Conservation (phyloP, 192 early-diverging fungal genomes). For the Ambispora gerdemannii region DNA sequence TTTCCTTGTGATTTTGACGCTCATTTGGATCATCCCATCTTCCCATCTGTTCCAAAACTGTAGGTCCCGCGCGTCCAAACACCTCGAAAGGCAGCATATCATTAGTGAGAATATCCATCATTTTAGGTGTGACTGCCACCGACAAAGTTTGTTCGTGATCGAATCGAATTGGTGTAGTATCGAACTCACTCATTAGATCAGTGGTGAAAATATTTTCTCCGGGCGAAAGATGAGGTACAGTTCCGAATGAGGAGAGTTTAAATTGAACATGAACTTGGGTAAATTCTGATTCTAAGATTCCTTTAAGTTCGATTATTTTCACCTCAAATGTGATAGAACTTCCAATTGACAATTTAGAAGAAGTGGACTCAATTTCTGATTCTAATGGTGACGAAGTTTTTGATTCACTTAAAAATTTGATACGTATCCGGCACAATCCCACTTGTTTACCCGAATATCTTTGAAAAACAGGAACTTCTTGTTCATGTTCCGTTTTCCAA, state of each 20-base stretch:
- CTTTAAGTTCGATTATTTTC: slow-evolving; percentile 53
- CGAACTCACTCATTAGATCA: slow-evolving; percentile 55
- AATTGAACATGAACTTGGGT: slow-evolving; percentile 74
- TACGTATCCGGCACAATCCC: slow-evolving; percentile 41
- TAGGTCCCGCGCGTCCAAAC: slow-evolving; percentile 43
- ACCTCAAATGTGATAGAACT: slow-evolving; percentile 62
- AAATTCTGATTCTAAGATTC: slow-evolving; percentile 57
- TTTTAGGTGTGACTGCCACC: slow-evolving; percentile 39
- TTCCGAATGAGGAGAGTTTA: slow-evolving; percentile 61
- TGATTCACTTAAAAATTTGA: slow-evolving; percentile 41
- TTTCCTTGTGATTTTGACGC: slow-evolving; percentile 36
- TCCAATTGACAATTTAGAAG: slow-evolving; percentile 42
- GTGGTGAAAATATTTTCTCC: slow-evolving; percentile 59
- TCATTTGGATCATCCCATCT: slow-evolving; percentile 53
- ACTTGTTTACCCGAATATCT: slow-evolving; percentile 43
- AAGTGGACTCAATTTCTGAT: slow-evolving; percentile 7
- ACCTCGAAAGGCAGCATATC: slow-evolving; percentile 49
- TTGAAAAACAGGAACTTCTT: slow-evolving; percentile 43
- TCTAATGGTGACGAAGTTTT: slow-evolving; percentile 21
- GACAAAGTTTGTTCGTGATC: slow-evolving; percentile 51
- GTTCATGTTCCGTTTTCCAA: slow-evolving; percentile 46
- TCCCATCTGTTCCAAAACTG: slow-evolving; percentile 43
- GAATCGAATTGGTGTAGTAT: slow-evolving; percentile 44
- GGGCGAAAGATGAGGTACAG: slow-evolving; percentile 35
- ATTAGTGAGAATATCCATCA: slow-evolving; percentile 41